Base-by-base conservation (phyloP, 148 eudicot species). In the Amaranthus hypochondriacus region DNA sequence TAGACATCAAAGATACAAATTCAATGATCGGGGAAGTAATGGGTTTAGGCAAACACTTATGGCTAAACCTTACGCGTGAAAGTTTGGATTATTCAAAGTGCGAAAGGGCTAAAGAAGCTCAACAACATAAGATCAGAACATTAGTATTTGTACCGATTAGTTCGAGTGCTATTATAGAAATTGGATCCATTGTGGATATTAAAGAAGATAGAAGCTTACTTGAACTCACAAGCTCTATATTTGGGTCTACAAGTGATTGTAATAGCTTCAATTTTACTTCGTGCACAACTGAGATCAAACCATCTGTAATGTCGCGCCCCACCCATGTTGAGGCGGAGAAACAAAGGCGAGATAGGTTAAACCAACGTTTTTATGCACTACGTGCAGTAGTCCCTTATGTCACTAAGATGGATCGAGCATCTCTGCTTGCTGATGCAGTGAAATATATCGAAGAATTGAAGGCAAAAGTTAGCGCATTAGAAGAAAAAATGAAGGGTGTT, bases 261-360 rank as follows among this genome's bases (percentile, higher is more conserved):
- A 57, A 14, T 28, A 28, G 39, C 8, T n/a, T 57, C 6, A 57
- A 57, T 28, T n/a, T 57, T 14, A 57, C 28, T 28, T 14, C 61
- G 6, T 4, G 28, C 61, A 57, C 6, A n/a, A 14, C 8, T 9
- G 21, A 57, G 6, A 57, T 3, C 8, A 15, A 7, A 15, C 7
- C 21, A 15, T 6, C 61, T 57, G 61, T 9, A 57, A 13, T 57
- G 61, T 28, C 6, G 39, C 61, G 56, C 11, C 47, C 46, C 66
- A 84, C 77, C 59, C 90, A 83, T 47, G 90, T 81, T 0, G 88
- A 85, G 79, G 92, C 92, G 4, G 90, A 86, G 83, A 72, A 85
- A 48, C 78, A 74, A 5, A 72, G 88, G 10, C 74, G 92, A 56
- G 88, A 86, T 73, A 86, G 85, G 83, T 83, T 89, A 2, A 89